Evolutionary conservation across 345 rosid genomes (phyloP).

Genomic region (Erucastrum elatum): DNA sequence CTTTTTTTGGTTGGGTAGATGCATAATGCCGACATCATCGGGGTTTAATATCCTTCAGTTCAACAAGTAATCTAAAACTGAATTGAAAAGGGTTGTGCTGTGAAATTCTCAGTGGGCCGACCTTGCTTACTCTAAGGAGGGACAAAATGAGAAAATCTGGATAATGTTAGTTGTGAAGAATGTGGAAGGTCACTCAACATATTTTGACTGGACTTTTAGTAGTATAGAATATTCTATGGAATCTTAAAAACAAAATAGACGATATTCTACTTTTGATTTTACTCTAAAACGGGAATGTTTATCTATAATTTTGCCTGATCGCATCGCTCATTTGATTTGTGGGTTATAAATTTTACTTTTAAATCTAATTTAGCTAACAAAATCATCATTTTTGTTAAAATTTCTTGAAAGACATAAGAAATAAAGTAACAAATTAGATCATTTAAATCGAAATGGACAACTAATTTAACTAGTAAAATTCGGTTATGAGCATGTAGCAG

Average conservation of each 20-base stretch:
- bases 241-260: neutral
- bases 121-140: constrained; percentile 5
- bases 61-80: neutral
- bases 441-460: too few relatives aligned
- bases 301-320: neutral
- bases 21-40: neutral
- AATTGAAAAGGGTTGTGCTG: constrained; percentile 1
- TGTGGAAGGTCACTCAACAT: neutral
- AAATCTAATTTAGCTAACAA: neutral
- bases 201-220: constrained; percentile 12
- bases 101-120: constrained; percentile 33
- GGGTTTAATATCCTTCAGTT: neutral
- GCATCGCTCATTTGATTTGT: neutral
- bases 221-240: constrained; percentile 17
- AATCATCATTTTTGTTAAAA: neutral
- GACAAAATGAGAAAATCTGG: neutral
- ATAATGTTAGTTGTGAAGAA: constrained; percentile 17
- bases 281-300: neutral
- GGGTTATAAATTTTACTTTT: neutral
- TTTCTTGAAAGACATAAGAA: too few relatives aligned
- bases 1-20: neutral
- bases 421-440: too few relatives aligned
- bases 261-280: neutral
- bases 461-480: too few relatives aligned
- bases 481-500: too few relatives aligned